These are phyloP conservation scores for Sanghuangporus weigelae DNA, from an alignment of 1,284 basidiomycete genomes.

Conservation along the genomic window DNA sequence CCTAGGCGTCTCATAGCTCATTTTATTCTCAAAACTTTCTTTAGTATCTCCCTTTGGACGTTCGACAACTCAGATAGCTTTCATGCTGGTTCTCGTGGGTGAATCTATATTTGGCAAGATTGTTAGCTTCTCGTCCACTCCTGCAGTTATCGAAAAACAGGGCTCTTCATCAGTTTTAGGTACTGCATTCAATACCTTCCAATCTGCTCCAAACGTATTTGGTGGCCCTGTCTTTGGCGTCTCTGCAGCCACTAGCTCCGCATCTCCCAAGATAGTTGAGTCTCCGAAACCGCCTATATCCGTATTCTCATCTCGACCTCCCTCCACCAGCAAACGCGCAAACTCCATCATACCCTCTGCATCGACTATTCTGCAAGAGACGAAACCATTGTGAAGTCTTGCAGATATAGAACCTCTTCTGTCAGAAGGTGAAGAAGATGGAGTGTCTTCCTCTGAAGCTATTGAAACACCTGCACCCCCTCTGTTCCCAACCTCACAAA, in stretches of 20 bases:
- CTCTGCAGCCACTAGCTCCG: background rate
- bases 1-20: background rate
- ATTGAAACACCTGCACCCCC: slow-evolving; percentile 17
- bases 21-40: background rate
- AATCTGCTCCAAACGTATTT: slow-evolving; percentile 24
- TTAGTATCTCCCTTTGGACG: slow-evolving; percentile 1
- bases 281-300: background rate
- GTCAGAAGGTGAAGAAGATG: slow-evolving; percentile 10
- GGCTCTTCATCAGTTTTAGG: slow-evolving; percentile 9
- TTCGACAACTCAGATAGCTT: background rate
- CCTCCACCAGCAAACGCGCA: background rate
- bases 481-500: slow-evolving; percentile 24
- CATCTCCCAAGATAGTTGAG: background rate
- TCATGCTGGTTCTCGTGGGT: slow-evolving; percentile 6
- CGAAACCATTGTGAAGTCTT: background rate
- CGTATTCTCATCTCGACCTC: background rate
- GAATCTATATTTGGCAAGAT: slow-evolving; percentile 25
- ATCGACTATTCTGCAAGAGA: background rate
- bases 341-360: background rate
- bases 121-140: slow-evolving; percentile 7
- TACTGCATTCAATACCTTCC: background rate
- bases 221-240: slow-evolving; percentile 25
- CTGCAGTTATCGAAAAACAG: slow-evolving; percentile 6
- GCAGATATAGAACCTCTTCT: slow-evolving; percentile 7
- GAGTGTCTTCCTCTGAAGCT: slow-evolving; percentile 8